Base-by-base conservation (phyloP, 768 basidiomycete genomes). In the Pleurotus pulmonarius region DNA sequence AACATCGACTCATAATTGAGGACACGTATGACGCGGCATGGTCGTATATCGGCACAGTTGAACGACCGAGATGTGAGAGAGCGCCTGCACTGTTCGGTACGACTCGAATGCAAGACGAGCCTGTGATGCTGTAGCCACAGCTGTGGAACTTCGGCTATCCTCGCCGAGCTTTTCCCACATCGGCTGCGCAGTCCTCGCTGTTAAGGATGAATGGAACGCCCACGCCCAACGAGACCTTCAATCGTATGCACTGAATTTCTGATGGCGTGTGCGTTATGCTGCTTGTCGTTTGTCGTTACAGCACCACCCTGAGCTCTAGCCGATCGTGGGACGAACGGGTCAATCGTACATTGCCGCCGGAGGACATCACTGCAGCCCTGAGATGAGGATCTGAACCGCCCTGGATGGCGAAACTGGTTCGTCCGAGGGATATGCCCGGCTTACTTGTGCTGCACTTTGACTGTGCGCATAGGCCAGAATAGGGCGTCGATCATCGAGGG, bases 141-240 rank as follows among this genome's bases (percentile, higher is more conserved):
- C 39, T 53, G 51, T 53, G 51, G 22, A 53, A 53, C 51, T 53
- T 53, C 51, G 51, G 51, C 51, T 53, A 53, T 53, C 51, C 16
- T 53, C 51, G 51, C 51, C 51, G 51, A 53, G 34, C 39, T 18
- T n/a, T 41, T 52, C 51, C 37, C 51, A 53, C 51, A 52, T 39
- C 51, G 51, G 51, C 51, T 40, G 41, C 34, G 39, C 25, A 53
- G 37, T 53, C 51, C 51, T 53, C 29, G 29, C 46, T 47, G 46
- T 26, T 51, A 37, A 37, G n/a, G 38, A 20, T 34, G 29, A 34
- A 34, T 34, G 29, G 29, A 34, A 34, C 29, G 9, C 29, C 9
- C 29, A 11, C 29, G 26, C 26, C 9, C 29, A 11, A 34, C 29
- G 29, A 11, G 29, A 34, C 29, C 29, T 34, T 34, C 29, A 34